Evolutionary conservation across 768 basidiomycete genomes (phyloP).

Genomic region (Rhodotorula sphaerocarpa): DNA sequence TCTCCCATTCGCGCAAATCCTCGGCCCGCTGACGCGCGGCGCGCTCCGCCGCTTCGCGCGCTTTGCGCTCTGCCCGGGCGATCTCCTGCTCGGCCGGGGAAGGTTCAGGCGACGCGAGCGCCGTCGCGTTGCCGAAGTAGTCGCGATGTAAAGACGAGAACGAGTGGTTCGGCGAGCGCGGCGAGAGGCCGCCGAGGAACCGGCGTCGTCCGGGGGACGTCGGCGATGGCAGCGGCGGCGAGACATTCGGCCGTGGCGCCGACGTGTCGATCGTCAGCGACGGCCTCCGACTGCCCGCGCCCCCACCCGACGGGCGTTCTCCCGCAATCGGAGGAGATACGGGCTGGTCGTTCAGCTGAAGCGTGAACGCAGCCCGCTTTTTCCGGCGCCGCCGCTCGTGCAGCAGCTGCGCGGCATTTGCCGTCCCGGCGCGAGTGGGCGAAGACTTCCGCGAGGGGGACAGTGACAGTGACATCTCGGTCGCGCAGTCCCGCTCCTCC

Average conservation of each 20-base stretch:
- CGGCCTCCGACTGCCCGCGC: background rate
- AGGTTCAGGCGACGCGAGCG: background rate
- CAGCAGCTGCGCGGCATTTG: background rate
- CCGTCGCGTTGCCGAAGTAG: constrained; percentile 2
- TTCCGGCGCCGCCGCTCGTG: background rate
- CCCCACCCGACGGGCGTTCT: background rate
- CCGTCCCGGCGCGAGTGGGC: background rate
- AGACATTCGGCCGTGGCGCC: background rate
- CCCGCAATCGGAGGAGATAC: background rate
- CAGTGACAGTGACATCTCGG: background rate
- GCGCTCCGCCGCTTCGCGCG: constrained; percentile 40
- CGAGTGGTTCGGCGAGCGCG: background rate
- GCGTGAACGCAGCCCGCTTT: constrained; percentile 19
- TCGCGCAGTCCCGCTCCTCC: background rate
- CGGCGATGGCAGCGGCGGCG: background rate
- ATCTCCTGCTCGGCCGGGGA: constrained; percentile 14
- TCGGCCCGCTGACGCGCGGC: constrained; percentile 19
- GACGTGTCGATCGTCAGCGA: constrained; percentile 7
- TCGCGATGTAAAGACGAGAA: constrained; percentile 8
- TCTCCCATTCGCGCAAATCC: constrained; percentile 36
- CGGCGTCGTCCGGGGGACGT: constrained; percentile 3
- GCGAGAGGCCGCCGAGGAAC: constrained; percentile 12
- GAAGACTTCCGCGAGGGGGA: background rate
- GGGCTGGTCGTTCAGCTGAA: constrained; percentile 21
- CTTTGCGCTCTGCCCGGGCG: constrained; percentile 30